Evolutionary conservation across 2,329 filamentous ascomycete species (phyloP).

Genomic region (Trichoderma oligosporum): DNA sequence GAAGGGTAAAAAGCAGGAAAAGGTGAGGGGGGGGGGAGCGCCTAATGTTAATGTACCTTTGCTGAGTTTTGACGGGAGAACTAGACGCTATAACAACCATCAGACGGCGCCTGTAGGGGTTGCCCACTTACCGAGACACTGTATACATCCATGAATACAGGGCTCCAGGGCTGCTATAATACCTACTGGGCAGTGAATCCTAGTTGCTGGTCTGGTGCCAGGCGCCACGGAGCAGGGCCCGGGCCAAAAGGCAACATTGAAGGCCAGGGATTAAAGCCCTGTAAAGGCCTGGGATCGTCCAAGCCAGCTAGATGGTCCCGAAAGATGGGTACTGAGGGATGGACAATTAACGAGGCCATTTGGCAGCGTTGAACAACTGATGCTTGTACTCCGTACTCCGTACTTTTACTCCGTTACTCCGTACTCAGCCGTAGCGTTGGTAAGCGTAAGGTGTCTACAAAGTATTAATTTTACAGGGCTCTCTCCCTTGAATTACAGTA

Average conservation of each 20-base stretch:
- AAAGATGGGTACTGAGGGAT: constrained; percentile 15
- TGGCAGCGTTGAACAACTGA: too few species aligned
- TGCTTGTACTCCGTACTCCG: too few species aligned
- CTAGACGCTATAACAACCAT: too few species aligned
- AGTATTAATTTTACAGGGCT: too few species aligned
- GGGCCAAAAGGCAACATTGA: not conserved
- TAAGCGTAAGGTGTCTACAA: too few species aligned
- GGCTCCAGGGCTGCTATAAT: not conserved
- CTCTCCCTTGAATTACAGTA: too few species aligned
- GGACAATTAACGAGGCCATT: too few species aligned
- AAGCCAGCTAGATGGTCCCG: constrained; percentile 12
- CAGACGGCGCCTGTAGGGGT: constrained; percentile 2
- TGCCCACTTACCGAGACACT: constrained; percentile 11
- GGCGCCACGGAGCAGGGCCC: not conserved
- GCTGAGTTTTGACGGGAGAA: not conserved
- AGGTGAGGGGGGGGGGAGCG: too few species aligned
- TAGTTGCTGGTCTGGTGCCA: not conserved
- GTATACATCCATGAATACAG: too few species aligned
- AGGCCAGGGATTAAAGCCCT: not conserved
- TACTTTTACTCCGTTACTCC: too few species aligned
- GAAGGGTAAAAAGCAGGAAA: too few species aligned
- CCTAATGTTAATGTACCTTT: constrained; percentile 1
- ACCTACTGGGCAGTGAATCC: not conserved
- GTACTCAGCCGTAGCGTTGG: too few species aligned
- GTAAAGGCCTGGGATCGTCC: not conserved